A percentile compares a stretch with the other conserved stretches of the same genome.
phyloP scores from a whole-genome alignment of 2,329 filamentous ascomycete genomes.

The Hypoxylon sp. region DNA sequence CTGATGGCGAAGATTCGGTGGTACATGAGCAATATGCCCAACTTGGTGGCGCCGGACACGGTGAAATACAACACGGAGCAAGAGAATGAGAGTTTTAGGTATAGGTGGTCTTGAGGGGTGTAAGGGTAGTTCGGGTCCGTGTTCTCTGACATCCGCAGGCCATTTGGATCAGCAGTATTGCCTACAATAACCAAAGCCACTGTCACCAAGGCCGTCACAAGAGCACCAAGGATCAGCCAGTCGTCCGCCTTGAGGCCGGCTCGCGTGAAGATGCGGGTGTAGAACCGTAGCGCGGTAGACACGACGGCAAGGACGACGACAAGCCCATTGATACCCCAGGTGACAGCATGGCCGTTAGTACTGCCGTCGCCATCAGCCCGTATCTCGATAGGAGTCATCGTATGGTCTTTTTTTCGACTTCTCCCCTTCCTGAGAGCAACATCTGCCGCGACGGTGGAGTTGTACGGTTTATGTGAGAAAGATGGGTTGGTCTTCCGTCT shows the following conservation, averaged over 20 bases:
- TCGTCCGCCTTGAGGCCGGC: slow-evolving; percentile 34
- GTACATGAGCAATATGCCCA: slow-evolving; percentile 51
- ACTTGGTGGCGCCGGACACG: slow-evolving; percentile 47
- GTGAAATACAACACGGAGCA: slow-evolving; percentile 50
- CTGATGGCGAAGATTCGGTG: slow-evolving; percentile 48
- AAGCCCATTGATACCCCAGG: slow-evolving; percentile 27
- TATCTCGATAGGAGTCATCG: slow-evolving; percentile 2
- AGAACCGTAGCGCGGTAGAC: slow-evolving; percentile 36
- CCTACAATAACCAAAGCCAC: slow-evolving; percentile 25
- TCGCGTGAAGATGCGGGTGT: slow-evolving; percentile 32
- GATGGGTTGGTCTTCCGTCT: background rate
- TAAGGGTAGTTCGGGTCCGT: slow-evolving; percentile 33
- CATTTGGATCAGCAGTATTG: slow-evolving; percentile 31
- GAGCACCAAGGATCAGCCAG: slow-evolving; percentile 35
- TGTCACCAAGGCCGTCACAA: slow-evolving; percentile 10
- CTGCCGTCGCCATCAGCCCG: background rate
- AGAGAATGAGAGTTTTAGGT: slow-evolving; percentile 40
- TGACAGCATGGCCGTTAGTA: slow-evolving; percentile 39
- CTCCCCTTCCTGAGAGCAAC: background rate
- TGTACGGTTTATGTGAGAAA: background rate
- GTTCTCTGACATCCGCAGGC: slow-evolving; percentile 30
- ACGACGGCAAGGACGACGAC: slow-evolving; percentile 28
- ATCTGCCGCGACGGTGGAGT: background rate
- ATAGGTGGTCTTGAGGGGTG: slow-evolving; percentile 29
- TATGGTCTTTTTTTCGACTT: background rate